Evolutionary conservation across 2,329 filamentous ascomycete genomes (phyloP).

Genomic region (Teratosphaeria nubilosa): DNA sequence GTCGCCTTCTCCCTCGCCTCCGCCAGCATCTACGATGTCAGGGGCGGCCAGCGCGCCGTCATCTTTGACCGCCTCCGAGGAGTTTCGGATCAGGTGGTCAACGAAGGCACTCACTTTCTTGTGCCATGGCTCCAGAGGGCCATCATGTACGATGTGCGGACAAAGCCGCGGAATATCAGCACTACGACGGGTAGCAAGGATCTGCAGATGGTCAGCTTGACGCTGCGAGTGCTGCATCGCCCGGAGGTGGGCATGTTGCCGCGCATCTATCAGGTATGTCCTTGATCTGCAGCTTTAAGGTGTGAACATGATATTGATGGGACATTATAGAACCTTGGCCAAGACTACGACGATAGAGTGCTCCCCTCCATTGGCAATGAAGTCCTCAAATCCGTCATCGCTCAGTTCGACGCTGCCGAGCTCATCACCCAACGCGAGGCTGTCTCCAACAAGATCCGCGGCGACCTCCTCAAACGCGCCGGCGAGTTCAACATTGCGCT

Average conservation of each 20-base stretch:
- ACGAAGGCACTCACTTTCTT: slow-evolving; percentile 94
- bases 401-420: slow-evolving; percentile 44
- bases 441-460: slow-evolving; percentile 86
- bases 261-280: slow-evolving; percentile 96
- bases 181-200: slow-evolving; percentile 98
- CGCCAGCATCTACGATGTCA: slow-evolving; percentile 90
- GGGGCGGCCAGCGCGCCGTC: slow-evolving; percentile 85
- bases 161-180: slow-evolving; percentile 92
- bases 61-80: slow-evolving; percentile 93
- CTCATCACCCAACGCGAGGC: slow-evolving; percentile 97
- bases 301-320: background rate
- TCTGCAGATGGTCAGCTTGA: slow-evolving; percentile 99
- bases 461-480: slow-evolving; percentile 83
- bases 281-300: background rate
- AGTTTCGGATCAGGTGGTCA: slow-evolving; percentile 85
- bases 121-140: slow-evolving; percentile 91
- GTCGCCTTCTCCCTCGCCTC: slow-evolving; percentile 58
- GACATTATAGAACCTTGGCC: slow-evolving; percentile 70
- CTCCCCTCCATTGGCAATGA: slow-evolving; percentile 46
- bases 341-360: slow-evolving; percentile 77
- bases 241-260: slow-evolving; percentile 87
- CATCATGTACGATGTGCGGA: slow-evolving; percentile 94
- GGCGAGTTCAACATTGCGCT: slow-evolving; percentile 98
- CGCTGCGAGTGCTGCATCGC: slow-evolving; percentile 84
- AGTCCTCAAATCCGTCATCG: slow-evolving; percentile 45